These are phyloP conservation scores for Pythium biforme DNA, from an alignment of 352 stramenopile genomes.

Conservation along the genomic window DNA sequence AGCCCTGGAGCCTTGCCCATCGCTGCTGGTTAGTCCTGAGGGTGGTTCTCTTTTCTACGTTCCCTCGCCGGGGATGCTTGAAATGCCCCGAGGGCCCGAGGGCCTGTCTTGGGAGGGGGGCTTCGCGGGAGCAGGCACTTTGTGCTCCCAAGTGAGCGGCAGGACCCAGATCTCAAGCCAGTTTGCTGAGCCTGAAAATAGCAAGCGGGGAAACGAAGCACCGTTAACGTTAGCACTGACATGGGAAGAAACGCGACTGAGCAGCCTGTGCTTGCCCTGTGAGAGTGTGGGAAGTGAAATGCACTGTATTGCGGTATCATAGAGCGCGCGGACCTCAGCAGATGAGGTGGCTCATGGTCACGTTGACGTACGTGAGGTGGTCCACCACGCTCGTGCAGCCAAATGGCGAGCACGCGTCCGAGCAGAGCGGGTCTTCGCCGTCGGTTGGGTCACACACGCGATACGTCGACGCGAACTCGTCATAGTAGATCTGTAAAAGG, in stretches of 20 bases:
- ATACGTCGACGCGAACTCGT: slow-evolving; percentile 69
- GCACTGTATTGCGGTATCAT: not conserved
- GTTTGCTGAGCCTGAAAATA: slow-evolving; percentile 18
- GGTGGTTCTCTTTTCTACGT: not conserved
- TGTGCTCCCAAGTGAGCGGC: not conserved
- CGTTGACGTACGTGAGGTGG: slow-evolving; percentile 86
- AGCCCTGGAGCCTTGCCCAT: slow-evolving; percentile 63
- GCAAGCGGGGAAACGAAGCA: not conserved
- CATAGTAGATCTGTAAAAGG: slow-evolving; percentile 73
- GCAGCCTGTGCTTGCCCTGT: not conserved
- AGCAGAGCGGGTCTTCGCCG: slow-evolving; percentile 70
- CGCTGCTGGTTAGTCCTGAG: not conserved
- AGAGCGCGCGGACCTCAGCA: slow-evolving; percentile 38
- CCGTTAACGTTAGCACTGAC: slow-evolving; percentile 7
- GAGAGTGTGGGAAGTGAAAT: not conserved
- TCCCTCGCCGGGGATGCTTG: not conserved
- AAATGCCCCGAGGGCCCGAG: not conserved
- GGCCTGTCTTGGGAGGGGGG: not conserved
- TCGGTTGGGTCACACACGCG: slow-evolving; percentile 50
- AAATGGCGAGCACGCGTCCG: slow-evolving; percentile 68
- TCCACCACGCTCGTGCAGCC: slow-evolving; percentile 81
- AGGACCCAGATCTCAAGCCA: slow-evolving; percentile 5
- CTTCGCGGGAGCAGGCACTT: not conserved
- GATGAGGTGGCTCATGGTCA: slow-evolving; percentile 86
- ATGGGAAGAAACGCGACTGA: not conserved